Evolutionary conservation across 495 filamentous ascomycete genomes (phyloP), one percentile per base, ranked within the genome.

Genomic region (Talaromyces adpressus): DNA sequence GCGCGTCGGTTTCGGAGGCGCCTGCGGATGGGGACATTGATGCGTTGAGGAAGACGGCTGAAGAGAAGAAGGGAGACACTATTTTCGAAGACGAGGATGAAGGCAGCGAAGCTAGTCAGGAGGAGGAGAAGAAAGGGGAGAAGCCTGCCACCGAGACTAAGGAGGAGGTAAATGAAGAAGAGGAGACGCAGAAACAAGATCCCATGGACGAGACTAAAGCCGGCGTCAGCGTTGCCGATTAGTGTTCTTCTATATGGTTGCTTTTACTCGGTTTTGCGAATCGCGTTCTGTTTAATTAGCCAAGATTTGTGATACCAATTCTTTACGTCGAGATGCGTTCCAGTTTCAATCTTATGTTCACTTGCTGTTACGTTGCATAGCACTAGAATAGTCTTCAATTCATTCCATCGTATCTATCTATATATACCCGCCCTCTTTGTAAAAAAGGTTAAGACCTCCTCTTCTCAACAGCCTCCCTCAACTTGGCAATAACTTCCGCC

Each of bases 391-490:
- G 45, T 49, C 20, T 20, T 18, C 7, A 18, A 49, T 8, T 20
- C n/a, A 49, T 6, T 45, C 14, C 45, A 45, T 45, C 39, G 11
- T n/a, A n/a, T n/a, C 32, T 30, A 56, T 56, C 27, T 56, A 29
- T 56, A 56, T 56, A 56, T 11, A 49, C 6, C 14, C n/a, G 9
- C 45, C n/a, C 4, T 9, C 29, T 30, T 30, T 30, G 18, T 51
- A 12, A 23, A 25, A 0, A 45, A 8, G 6, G 23, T 65, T 63
- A 57, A 66, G 49, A 63, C 49, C 69, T 69, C 67, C 82, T 79
- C 69, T 79, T 83, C 57, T 97, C 85, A 0, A 98, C 92, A 0
- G 91, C 82, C 29, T 90, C 85, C 67, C 92, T 84, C 71, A 98
- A 75, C 72, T 88, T 81, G 18, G 76, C 73, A 71, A 98, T 96